phyloP scores from a whole-genome alignment of 164 flowering plant genomes.

The Umbellularia californica region DNA sequence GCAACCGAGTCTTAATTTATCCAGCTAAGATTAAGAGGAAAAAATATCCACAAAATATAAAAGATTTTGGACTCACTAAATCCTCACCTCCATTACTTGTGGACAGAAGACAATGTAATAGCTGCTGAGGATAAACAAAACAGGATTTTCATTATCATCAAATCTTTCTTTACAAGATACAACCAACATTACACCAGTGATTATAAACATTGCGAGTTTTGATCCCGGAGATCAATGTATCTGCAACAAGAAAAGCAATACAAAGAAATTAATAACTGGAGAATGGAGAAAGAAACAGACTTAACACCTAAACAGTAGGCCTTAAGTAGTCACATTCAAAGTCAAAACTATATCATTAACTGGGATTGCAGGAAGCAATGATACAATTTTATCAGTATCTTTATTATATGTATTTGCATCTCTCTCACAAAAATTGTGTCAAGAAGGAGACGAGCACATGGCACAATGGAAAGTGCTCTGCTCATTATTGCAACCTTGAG shows the following conservation, averaged over 20 bases:
- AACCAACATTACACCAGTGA: background rate
- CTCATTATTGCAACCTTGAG: no score
- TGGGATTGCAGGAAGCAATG: no score
- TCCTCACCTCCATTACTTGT: no score
- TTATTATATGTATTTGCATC: background rate
- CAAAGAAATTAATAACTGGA: background rate
- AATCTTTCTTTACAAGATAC: constrained; percentile 6
- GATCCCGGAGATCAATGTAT: background rate
- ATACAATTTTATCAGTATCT: no score
- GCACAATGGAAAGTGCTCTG: background rate
- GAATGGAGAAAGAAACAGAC: background rate
- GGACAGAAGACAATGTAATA: no score
- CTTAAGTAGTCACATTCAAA: background rate
- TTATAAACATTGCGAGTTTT: background rate
- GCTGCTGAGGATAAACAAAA: background rate
- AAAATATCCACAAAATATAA: no score
- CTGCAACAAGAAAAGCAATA: background rate
- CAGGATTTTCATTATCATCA: background rate
- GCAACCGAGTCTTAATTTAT: no score
- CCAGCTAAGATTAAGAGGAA: no score
- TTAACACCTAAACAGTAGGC: background rate
- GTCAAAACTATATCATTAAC: background rate
- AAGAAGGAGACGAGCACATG: no score
- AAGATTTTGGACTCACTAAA: no score
- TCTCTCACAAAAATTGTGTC: background rate